Evolutionary conservation across 2,329 filamentous ascomycete genomes (phyloP).

Genomic region (Penicillium sp.): DNA sequence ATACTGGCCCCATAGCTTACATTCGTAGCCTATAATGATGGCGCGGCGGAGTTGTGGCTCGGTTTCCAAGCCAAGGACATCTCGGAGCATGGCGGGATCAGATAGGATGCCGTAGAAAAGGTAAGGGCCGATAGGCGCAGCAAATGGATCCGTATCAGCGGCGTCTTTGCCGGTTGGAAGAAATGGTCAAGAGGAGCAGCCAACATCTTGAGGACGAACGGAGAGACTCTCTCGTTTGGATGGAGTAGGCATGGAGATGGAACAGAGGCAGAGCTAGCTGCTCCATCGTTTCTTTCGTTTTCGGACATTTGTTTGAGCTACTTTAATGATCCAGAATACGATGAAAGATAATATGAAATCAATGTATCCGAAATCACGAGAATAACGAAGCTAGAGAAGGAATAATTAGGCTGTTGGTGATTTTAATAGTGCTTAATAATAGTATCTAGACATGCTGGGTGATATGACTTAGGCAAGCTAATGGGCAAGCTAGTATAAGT

Average conservation of each 20-base stretch:
- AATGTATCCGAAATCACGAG: too few species aligned
- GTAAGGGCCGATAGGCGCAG: constrained; percentile 29
- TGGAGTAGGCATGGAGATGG: constrained; percentile 1
- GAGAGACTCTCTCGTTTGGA: constrained; percentile 6
- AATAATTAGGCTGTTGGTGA: too few species aligned
- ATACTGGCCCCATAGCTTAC: constrained; percentile 37
- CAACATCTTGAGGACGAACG: constrained; percentile 1
- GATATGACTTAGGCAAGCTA: too few species aligned
- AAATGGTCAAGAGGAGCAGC: constrained; percentile 1
- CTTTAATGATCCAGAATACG: too few species aligned
- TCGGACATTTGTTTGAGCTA: background rate
- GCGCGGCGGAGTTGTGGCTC: constrained; percentile 26
- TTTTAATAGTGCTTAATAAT: too few species aligned
- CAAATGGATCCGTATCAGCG: background rate
- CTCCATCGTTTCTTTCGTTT: background rate
- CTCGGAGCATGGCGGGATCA: constrained; percentile 32
- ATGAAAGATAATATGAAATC: too few species aligned
- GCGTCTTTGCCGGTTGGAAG: constrained; percentile 1
- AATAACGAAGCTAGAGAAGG: too few species aligned
- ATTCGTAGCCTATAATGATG: constrained; percentile 28
- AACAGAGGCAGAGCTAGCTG: background rate
- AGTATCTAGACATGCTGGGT: too few species aligned
- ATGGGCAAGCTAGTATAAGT: too few species aligned
- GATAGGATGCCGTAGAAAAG: constrained; percentile 46
- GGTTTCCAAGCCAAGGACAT: constrained; percentile 27